These are phyloP conservation scores for Calonectria pauciramosa DNA, from an alignment of 2,329 filamentous ascomycete species.

Conservation along the genomic window DNA sequence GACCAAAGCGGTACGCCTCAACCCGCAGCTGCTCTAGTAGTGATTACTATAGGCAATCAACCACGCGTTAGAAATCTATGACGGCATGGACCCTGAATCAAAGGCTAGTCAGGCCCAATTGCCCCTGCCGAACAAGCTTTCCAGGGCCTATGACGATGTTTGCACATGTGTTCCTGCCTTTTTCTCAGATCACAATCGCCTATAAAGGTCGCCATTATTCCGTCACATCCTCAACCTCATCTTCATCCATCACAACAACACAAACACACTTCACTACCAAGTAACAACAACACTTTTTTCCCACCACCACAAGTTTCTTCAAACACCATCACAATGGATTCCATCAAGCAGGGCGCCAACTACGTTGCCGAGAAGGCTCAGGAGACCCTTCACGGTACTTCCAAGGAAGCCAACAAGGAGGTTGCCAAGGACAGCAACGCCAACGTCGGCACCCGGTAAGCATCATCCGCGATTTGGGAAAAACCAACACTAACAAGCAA, in stretches of 20 bases:
- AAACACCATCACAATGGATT: constrained; percentile 60
- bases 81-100: neutral
- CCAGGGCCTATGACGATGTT: neutral
- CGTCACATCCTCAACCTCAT: neutral
- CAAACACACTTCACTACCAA: constrained; percentile 15
- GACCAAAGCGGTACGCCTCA: neutral
- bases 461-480: neutral
- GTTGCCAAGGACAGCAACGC: constrained; percentile 74
- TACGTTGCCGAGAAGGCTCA: constrained; percentile 75
- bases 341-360: constrained; percentile 74
- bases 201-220: constrained; percentile 7
- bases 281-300: neutral
- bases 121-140: neutral
- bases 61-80: neutral
- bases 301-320: neutral
- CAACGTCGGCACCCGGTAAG: constrained; percentile 66
- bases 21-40: neutral
- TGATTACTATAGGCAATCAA: neutral
- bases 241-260: constrained; percentile 3
- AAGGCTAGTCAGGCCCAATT: neutral
- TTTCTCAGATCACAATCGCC: neutral
- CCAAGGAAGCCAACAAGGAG: constrained; percentile 79
- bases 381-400: constrained; percentile 67
- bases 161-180: neutral
- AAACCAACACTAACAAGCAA: constrained; percentile 27